Conservation (phyloP, 2,329 filamentous ascomycete species). For the Amauroascus niger region DNA sequence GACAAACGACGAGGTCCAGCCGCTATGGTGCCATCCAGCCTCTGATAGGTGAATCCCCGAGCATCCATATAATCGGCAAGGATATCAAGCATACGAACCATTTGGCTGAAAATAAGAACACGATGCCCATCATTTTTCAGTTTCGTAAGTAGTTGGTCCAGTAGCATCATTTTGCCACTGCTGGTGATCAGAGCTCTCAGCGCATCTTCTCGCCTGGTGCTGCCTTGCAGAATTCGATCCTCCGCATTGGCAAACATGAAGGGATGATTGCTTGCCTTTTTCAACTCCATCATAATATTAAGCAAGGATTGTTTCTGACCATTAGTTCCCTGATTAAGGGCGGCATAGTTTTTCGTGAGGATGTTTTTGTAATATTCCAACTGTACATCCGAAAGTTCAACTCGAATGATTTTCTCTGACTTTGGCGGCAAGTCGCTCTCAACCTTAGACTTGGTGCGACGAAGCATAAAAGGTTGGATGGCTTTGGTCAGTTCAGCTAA, state of each 20-base stretch:
- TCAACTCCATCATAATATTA: conserved; percentile 99
- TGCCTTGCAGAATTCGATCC: conserved; percentile 73
- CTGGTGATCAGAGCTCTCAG: conserved; percentile 89
- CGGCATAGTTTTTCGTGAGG: conserved; percentile 88
- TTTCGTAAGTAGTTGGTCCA: conserved; percentile 90
- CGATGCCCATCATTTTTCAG: conserved; percentile 88
- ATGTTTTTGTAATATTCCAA: conserved; percentile 99
- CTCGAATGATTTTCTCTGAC: conserved; percentile 96
- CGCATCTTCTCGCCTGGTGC: conserved; percentile 73
- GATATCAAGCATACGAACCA: conserved; percentile 98
- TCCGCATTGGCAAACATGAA: conserved; percentile 96
- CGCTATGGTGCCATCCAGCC: conserved; percentile 88
- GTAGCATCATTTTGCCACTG: conserved; percentile 98
- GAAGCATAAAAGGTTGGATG: conserved; percentile 89
- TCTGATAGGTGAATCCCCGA: conserved; percentile 89
- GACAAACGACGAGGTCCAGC: conserved; percentile 80
- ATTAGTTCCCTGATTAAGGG: conserved; percentile 77
- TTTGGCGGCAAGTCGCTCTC: conserved; percentile 94
- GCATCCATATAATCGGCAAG: conserved; percentile 87
- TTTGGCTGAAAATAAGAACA: conserved; percentile 96
- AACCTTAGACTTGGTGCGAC: conserved; percentile 92
- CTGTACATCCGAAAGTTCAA: conserved; percentile 92
- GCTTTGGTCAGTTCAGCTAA: conserved; percentile 73
- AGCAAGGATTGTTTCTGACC: conserved; percentile 90
- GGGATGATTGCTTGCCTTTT: conserved; percentile 97